A percentile compares a stretch with the other conserved stretches of the same genome.
Evolutionary conservation across 352 stramenopile species (phyloP).

Genomic region (Globisporangium barbulae): DNA sequence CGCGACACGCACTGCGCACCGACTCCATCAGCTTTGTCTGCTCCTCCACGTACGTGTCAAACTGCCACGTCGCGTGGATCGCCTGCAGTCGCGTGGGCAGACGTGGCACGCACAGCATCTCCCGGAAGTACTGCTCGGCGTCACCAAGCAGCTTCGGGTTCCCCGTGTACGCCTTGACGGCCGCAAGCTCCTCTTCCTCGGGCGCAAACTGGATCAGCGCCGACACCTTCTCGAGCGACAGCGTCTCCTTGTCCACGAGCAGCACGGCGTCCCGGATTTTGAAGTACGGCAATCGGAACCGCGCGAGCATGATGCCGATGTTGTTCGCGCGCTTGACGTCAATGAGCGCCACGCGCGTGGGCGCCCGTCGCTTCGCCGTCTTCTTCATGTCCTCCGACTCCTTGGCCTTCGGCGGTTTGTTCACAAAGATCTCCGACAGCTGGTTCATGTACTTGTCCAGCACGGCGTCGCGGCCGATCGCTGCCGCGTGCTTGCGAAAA

Average conservation of each 20-base stretch:
- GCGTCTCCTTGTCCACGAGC: conserved; percentile 69
- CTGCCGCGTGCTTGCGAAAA: conserved; percentile 20
- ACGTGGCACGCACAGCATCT: conserved; percentile 62
- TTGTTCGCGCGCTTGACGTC: conserved; percentile 85
- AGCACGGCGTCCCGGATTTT: conserved; percentile 78
- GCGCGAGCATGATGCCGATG: conserved; percentile 83
- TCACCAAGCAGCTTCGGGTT: conserved; percentile 75
- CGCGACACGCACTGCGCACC: conserved; percentile 85
- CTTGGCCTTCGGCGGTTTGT: conserved; percentile 64
- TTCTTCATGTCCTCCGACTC: conserved; percentile 49
- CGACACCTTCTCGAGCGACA: conserved; percentile 72
- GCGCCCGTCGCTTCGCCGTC: conserved; percentile 44
- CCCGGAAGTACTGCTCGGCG: conserved; percentile 76
- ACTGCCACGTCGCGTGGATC: conserved; percentile 82
- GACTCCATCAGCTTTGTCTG: conserved; percentile 74
- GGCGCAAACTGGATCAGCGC: conserved; percentile 77
- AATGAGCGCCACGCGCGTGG: conserved; percentile 75
- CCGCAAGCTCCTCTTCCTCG: conserved; percentile 65
- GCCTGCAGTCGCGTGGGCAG: conserved; percentile 67
- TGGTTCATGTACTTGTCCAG: conserved; percentile 68
- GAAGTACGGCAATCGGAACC: conserved; percentile 78
- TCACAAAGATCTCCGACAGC: conserved; percentile 77
- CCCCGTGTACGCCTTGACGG: conserved; percentile 56
- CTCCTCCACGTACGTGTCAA: conserved; percentile 79
- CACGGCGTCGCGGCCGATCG: conserved; percentile 29